Evolutionary conservation across 805 yeast genomes (phyloP), one percentile per base, ranked within the genome.

Genomic region (Grigorovia yakushimaensis): DNA sequence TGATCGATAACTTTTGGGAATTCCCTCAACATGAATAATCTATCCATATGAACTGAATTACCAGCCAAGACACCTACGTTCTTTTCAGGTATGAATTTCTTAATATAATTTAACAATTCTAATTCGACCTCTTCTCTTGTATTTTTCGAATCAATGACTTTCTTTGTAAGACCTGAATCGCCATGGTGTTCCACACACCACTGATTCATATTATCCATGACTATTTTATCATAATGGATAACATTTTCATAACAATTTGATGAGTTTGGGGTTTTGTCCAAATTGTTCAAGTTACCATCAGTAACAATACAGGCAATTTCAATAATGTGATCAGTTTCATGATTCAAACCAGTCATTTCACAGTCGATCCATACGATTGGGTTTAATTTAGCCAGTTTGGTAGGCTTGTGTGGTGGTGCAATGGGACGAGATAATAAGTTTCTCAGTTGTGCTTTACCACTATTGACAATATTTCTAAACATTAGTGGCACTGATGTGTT

Each of bases 321-420:
- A 50, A 93, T 85, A 55, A 93, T 89, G 49, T 76, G 79, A 62
- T 93, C 98, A n/a, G 73, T 72, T 43, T 68, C 64, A n/a, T 81
- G 79, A 56, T 91, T 84, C 38, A 93, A 69, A 0, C 99, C 99
- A 0, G 99, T 93, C 98, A 93, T 93, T 64, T 93, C 98, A 66
- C 98, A 93, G 67, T 93, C 98, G 17, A 93, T 74, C 98, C 98
- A 93, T 4, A 93, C 94, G 18, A 91, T 71, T 6, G 76, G 76
- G 42, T 66, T 52, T 23, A 45, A 47, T 15, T 37, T 22, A 2
- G n/a, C 15, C 13, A 7, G 11, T 13, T 11, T 27, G 33, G 33
- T 4, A 27, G 33, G 33, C 10, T 27, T 13, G 17, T 33, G 37
- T 11, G 37, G 37, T 13, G 17, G 7, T 3, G 37, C 37, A 33